A percentile compares a stretch with the other conserved stretches of the same genome.
Conservation (phyloP, 257 asterid species). For the Nicotiana tomentosiformis region DNA sequence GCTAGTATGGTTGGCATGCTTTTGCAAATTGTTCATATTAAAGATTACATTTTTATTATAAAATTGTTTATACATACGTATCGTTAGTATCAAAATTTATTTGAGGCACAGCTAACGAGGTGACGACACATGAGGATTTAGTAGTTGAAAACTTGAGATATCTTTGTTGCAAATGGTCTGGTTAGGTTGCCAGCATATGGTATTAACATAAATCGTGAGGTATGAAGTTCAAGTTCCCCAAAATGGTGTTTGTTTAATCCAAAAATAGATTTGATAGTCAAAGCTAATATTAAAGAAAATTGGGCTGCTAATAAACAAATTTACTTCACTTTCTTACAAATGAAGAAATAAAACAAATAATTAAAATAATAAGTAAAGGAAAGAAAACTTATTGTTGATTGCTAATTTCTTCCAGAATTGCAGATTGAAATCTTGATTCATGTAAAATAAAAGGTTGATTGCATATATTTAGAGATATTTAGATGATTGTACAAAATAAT, state of each 20-base stretch:
- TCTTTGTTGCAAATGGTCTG: neutral
- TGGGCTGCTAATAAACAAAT: too few relatives aligned
- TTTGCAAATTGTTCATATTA: neutral
- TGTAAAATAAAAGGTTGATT: too few relatives aligned
- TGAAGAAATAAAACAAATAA: too few relatives aligned
- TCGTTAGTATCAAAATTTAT: neutral
- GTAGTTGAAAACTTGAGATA: neutral
- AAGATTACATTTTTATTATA: neutral
- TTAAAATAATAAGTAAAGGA: too few relatives aligned
- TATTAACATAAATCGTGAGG: neutral
- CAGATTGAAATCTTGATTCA: too few relatives aligned
- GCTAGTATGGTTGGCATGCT: neutral
- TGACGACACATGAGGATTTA: neutral
- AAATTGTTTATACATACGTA: neutral
- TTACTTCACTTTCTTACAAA: too few relatives aligned
- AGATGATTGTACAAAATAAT: too few relatives aligned
- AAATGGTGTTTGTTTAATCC: neutral
- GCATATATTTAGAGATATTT: too few relatives aligned
- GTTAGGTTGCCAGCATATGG: neutral
- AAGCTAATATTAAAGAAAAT: too few relatives aligned
- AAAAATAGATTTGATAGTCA: too few relatives aligned
- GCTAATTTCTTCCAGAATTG: too few relatives aligned
- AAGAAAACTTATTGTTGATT: too few relatives aligned
- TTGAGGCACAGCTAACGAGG: neutral
- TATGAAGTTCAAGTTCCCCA: neutral